Evolutionary conservation across 2,329 filamentous ascomycete species (phyloP), one percentile per base, ranked within the genome.

Genomic region (Sclerotinia glacialis): DNA sequence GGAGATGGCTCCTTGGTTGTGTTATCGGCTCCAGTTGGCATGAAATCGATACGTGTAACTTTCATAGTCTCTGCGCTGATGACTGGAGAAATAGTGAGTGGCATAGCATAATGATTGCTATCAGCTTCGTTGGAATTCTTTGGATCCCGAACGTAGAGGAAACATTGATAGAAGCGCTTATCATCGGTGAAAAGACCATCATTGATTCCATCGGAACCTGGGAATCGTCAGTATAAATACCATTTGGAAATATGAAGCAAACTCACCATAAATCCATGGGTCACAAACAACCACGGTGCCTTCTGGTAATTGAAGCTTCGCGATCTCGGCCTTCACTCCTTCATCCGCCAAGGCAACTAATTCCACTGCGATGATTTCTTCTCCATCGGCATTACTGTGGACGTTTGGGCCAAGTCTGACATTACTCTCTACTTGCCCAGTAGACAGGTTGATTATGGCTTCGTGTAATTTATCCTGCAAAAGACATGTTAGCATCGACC

Each of bases 91-190:
- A 76, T 86, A n/a, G 84, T 81, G 2, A 90, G 78, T 0, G 88
- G 88, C 70, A 89, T 83, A 0, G 88, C 85, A 73, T 90, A 90
- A 74, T 90, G 86, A 73, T 89, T 89, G 52, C 84, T 85, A 72
- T 91, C 88, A n/a, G 78, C 76, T 72, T 89, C 85, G 8, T 78
- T 74, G 0, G 84, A 72, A 73, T 90, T 87, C 40, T 79, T 77
- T 2, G 86, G 86, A 70, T 89, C 87, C 28, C 86, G 80, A 77
- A 89, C 82, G 77, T 90, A 90, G 64, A 90, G 76, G 77, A 88
- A 90, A 76, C 85, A 87, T 74, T 89, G 87, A 74, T 83, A 88
- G 71, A 85, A 76, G 54, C 82, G 77, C 69, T 78, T 77, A 26
- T 77, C 75, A 67, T 77, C 82, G 66, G 74, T 80, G 68, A 81